Evolutionary conservation across 345 rosid genomes (phyloP).

Genomic region (Melastoma malabathricum): DNA sequence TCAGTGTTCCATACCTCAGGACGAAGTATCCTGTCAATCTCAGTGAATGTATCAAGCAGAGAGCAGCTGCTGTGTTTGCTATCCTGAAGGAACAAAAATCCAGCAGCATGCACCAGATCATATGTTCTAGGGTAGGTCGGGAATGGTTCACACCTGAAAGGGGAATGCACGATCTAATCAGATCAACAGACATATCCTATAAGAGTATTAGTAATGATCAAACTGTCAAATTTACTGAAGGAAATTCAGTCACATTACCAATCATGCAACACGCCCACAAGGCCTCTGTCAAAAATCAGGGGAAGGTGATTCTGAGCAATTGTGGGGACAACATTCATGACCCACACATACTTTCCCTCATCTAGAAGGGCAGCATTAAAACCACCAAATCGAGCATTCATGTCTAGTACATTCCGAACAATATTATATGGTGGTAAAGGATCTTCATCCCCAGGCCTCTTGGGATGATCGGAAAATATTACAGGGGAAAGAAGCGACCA

Average conservation of each 20-base stretch:
- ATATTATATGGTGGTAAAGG: constrained; percentile 96
- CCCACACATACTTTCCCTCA: constrained; percentile 89
- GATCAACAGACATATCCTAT: no score
- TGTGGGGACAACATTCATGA: constrained; percentile 92
- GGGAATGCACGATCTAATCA: not conserved
- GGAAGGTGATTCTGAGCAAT: constrained; percentile 78
- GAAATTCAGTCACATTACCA: constrained; percentile 39
- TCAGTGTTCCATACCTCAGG: constrained; percentile 60
- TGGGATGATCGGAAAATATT: constrained; percentile 99
- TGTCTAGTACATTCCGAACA: constrained; percentile 88
- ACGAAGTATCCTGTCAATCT: constrained; percentile 91
- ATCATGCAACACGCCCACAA: constrained; percentile 80
- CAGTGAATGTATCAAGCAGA: constrained; percentile 45
- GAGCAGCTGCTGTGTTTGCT: constrained; percentile 37
- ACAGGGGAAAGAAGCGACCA: constrained; percentile 96
- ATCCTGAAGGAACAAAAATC: constrained; percentile 54
- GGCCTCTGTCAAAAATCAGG: constrained; percentile 82
- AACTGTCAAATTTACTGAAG: not conserved
- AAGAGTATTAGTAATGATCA: not conserved
- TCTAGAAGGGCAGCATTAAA: constrained; percentile 73
- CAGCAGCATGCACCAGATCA: constrained; percentile 83
- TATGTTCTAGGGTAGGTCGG: constrained; percentile 92
- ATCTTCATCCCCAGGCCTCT: constrained; percentile 98
- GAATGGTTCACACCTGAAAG: constrained; percentile 85
- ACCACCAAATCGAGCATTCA: constrained; percentile 92